phyloP scores from a whole-genome alignment of 108 stramenopile species.

The Asterionellopsis glacialis region DNA sequence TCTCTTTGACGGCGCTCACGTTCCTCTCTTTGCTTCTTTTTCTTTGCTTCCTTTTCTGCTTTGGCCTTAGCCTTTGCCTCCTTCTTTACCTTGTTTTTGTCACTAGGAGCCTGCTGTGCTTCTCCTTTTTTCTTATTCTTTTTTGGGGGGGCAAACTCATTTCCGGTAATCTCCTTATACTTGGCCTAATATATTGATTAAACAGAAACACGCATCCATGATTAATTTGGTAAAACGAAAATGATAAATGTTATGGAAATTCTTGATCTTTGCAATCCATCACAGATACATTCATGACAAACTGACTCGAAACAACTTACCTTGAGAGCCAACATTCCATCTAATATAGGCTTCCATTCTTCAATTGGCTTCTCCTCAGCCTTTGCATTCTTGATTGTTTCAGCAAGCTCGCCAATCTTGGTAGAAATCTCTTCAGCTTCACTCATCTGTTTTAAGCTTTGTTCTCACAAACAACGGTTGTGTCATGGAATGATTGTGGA shows the following conservation, averaged over 20 bases:
- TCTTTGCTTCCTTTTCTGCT: conserved; percentile 86
- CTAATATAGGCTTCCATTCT: conserved; percentile 70
- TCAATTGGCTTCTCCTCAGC: conserved; percentile 64
- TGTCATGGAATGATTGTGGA: no score
- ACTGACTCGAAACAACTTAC: conserved; percentile 7
- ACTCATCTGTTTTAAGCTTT: neutral
- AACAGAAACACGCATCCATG: neutral
- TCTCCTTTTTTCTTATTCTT: conserved; percentile 38
- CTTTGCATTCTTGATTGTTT: conserved; percentile 68
- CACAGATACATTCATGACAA: neutral
- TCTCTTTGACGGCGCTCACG: conserved; percentile 74
- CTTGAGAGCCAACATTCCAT: conserved; percentile 74
- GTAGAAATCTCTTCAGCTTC: conserved; percentile 27
- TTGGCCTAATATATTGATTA: conserved; percentile 13
- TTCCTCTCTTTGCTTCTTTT: conserved; percentile 73
- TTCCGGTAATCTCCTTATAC: conserved; percentile 67
- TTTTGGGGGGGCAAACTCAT: conserved; percentile 49
- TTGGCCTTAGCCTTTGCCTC: conserved; percentile 66
- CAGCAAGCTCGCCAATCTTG: conserved; percentile 67
- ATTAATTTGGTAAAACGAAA: neutral
- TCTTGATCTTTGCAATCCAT: no score
- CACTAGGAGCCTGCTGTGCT: conserved; percentile 50
- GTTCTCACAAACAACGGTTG: no score
- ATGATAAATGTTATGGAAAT: no score
- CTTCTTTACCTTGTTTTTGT: conserved; percentile 70